Conservation (phyloP, 2,329 filamentous ascomycete species). For the Aspergillus pseudoviridinutans region DNA sequence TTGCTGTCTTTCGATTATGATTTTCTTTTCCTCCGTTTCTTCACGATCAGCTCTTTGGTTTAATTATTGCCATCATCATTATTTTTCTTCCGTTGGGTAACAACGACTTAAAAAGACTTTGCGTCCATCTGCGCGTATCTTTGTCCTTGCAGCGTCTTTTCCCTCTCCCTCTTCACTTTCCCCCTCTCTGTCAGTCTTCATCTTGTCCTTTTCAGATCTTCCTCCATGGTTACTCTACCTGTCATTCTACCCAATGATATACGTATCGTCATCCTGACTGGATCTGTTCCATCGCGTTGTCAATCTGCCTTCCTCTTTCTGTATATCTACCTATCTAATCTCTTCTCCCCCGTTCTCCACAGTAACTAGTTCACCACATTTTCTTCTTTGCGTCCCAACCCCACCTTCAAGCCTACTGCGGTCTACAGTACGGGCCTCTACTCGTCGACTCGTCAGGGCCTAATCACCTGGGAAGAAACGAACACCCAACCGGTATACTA, state of each 20-base stretch:
- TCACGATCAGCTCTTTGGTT: conserved; percentile 4
- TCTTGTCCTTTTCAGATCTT: not conserved
- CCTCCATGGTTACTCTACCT: not conserved
- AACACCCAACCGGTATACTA: not conserved
- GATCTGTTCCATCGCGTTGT: not conserved
- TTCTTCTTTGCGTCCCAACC: not conserved
- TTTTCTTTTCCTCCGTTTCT: conserved; percentile 4
- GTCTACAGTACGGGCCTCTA: not conserved
- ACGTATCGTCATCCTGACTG: not conserved
- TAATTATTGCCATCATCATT: not conserved
- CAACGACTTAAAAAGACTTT: conserved; percentile 7
- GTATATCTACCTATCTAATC: not conserved
- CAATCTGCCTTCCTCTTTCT: not conserved
- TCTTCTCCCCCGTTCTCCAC: not conserved
- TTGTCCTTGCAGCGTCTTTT: conserved; percentile 5
- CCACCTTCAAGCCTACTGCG: not conserved
- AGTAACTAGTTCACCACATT: not conserved
- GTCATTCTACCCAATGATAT: not conserved
- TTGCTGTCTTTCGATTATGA: not conserved
- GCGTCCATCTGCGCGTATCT: conserved; percentile 11
- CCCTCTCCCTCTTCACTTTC: not conserved
- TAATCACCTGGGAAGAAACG: not conserved
- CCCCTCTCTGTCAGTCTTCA: not conserved
- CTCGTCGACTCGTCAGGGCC: not conserved
- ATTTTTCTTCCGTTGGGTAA: conserved; percentile 7